Conservation (phyloP, 2,329 filamentous ascomycete species). For the Phaeoacremonium minimum region DNA sequence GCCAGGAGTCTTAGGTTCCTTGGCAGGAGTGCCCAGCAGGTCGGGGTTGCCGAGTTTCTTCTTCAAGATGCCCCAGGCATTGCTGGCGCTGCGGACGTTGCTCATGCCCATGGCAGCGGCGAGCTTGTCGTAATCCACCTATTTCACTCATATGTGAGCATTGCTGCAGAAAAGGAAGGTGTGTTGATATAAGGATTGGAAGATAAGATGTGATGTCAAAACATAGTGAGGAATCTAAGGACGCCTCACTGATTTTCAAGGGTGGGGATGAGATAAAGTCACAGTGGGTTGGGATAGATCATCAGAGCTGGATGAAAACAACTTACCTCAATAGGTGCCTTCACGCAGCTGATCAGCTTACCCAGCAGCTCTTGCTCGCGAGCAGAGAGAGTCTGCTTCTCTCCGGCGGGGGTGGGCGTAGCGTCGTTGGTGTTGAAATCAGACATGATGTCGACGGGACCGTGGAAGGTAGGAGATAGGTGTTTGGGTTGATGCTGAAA, state of each 20-base stretch:
- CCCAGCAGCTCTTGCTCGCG: slow-evolving; percentile 30
- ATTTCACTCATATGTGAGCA: background rate
- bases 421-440: too few relatives aligned
- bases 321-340: slow-evolving; percentile 9
- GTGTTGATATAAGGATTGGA: background rate
- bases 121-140: slow-evolving; percentile 39
- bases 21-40: slow-evolving; percentile 2
- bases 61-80: slow-evolving; percentile 10
- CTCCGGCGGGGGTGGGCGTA: too few relatives aligned
- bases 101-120: slow-evolving; percentile 46
- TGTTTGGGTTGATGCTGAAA: too few relatives aligned
- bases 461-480: too few relatives aligned
- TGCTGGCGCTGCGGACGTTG: slow-evolving; percentile 8
- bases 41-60: slow-evolving; percentile 3
- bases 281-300: background rate
- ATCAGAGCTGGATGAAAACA: background rate
- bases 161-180: background rate
- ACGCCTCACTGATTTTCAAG: background rate
- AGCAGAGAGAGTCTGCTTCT: slow-evolving; percentile 2
- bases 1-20: background rate
- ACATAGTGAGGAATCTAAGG: background rate
- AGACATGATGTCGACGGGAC: too few relatives aligned
- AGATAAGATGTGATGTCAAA: background rate
- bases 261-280: background rate
- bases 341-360: slow-evolving; percentile 7